phyloP scores from a whole-genome alignment of 2,329 filamentous ascomycete genomes.

The Talaromyces verruculosus region DNA sequence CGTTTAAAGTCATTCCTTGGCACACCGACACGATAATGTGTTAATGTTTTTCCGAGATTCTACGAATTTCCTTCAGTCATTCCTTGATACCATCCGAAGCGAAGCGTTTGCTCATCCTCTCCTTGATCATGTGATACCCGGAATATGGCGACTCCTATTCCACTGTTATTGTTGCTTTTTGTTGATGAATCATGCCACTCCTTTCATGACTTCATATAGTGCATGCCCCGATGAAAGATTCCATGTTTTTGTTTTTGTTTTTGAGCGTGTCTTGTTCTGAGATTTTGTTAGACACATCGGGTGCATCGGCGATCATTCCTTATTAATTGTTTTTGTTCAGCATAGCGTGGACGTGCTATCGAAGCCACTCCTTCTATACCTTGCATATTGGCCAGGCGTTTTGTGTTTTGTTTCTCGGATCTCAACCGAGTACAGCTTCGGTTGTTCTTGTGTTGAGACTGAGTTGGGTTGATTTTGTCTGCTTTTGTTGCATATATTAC shows the following conservation, averaged over 20 bases:
- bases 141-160: constrained; percentile 17
- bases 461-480: constrained; percentile 39
- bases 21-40: constrained; percentile 22
- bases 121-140: constrained; percentile 27
- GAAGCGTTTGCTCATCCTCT: constrained; percentile 27
- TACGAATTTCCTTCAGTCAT: constrained; percentile 35
- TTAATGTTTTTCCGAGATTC: constrained; percentile 20
- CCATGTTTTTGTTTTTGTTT: constrained; percentile 15
- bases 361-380: constrained; percentile 24
- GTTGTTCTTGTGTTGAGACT: constrained; percentile 18
- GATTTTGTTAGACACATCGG: constrained; percentile 20
- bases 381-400: constrained; percentile 22
- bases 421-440: background rate
- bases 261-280: constrained; percentile 20
- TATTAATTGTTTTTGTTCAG: constrained; percentile 16
- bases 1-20: constrained; percentile 22
- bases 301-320: constrained; percentile 24
- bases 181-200: constrained; percentile 26
- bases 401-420: constrained; percentile 3
- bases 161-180: constrained; percentile 22
- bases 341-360: constrained; percentile 25
- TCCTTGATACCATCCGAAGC: constrained; percentile 29
- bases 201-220: constrained; percentile 24
- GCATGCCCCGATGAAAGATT: constrained; percentile 23
- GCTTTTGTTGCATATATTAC: constrained; percentile 4